Evolutionary conservation across 495 filamentous ascomycete species (phyloP), one percentile per base, ranked within the genome.

Genomic region (Tuber microsphaerosporum): DNA sequence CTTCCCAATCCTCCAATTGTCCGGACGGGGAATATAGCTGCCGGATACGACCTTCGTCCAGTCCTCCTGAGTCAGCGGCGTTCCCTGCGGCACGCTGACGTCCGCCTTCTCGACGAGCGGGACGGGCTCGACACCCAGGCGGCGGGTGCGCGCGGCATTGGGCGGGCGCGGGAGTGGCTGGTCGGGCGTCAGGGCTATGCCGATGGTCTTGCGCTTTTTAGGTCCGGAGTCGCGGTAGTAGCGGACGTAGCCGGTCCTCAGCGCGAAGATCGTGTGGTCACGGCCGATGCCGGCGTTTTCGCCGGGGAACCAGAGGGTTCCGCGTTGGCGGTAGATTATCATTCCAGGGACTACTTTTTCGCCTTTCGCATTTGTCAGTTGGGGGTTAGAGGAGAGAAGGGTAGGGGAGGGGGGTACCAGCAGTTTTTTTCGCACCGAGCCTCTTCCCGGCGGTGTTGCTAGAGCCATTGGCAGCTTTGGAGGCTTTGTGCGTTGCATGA

Each of bases 301-400:
- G 78, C 95, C 95, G 2, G 95, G 89, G 82, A 90, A 93, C 95
- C 95, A 99, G 82, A 90, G 88, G 41, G 96, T 94, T 76, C 95
- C 95, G 75, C 95, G 91, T 85, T 99, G 95, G 77, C 91, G 90
- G 89, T 96, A 99, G 85, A 99, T 94, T 84, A 99, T 98, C 87
- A 95, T 97, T 42, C 96, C 96, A 4, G 93, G 90, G 70, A 94
- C 90, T 19, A 99, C 95, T 83, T 92, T 94, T 84, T 97, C 90
- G 81, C 93, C 91, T 92, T 81, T 22, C 70, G 71, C 71, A 79
- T 46, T 72, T 75, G 77, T 77, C 74, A 79, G 31, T 42, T 51
- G 34, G 51, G 44, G 69, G 2, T 48, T 19, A 51, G 41, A n/a
- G 22, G 65, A 17, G 34, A n/a, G 19, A 48, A 17, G 34, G 9